Percentiles rank a stretch among this genome's conserved stretches.
These are phyloP conservation scores for Halenospora varia DNA, from an alignment of 495 filamentous ascomycete species.

Conservation along the genomic window DNA sequence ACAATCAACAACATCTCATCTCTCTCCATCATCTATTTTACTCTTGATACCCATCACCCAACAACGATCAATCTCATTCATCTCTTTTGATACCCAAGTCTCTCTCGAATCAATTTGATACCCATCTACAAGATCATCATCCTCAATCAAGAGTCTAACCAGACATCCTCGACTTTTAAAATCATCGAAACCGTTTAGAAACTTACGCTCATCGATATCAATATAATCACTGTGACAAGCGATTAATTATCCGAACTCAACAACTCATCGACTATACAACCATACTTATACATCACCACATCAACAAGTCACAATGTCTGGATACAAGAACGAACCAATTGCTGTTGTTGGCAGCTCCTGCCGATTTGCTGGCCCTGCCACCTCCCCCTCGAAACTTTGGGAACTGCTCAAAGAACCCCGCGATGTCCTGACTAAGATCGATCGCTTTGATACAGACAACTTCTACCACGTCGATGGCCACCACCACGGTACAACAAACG, in stretches of 20 bases:
- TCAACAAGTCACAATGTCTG: conserved; percentile 1
- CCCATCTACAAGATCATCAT: too few relatives aligned
- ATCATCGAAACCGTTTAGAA: neutral
- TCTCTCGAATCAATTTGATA: too few relatives aligned
- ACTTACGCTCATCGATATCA: neutral
- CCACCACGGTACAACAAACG: conserved; percentile 12
- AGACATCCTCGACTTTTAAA: neutral
- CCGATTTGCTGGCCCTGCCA: conserved; percentile 54
- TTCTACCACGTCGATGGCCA: conserved; percentile 39
- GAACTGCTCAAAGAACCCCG: conserved; percentile 36
- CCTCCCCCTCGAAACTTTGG: conserved; percentile 51
- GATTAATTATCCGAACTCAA: neutral
- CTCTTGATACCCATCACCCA: neutral
- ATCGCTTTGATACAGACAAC: conserved; percentile 46
- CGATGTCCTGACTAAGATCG: conserved; percentile 29
- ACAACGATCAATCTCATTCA: neutral
- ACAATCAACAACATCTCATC: neutral
- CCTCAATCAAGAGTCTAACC: neutral
- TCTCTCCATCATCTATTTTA: neutral
- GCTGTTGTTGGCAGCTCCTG: conserved; percentile 58
- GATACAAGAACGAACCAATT: conserved; percentile 37
- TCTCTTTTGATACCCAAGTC: too few relatives aligned
- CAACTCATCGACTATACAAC: neutral
- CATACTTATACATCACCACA: neutral
- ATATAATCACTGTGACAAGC: neutral